Percentiles rank a stretch among this genome's conserved stretches.
Evolutionary conservation across 768 basidiomycete genomes (phyloP).

Genomic region (Dacryopinax spathularia): DNA sequence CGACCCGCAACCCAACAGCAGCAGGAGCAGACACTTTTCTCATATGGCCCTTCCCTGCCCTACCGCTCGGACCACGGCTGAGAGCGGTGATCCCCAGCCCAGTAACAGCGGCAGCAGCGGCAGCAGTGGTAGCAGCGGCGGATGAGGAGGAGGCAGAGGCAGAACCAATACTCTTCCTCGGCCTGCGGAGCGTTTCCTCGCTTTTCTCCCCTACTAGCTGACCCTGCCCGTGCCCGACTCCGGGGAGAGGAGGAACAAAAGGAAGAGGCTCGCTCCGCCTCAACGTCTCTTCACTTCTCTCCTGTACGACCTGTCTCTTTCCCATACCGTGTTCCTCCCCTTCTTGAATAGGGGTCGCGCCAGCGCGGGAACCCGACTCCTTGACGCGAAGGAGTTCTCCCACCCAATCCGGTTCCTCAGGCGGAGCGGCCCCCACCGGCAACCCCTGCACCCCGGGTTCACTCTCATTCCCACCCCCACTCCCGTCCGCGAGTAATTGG

Average conservation of each 20-base stretch:
- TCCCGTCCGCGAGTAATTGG: neutral
- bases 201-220: too few relatives aligned
- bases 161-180: too few relatives aligned
- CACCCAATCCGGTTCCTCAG: neutral
- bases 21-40: neutral
- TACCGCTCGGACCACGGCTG: too few relatives aligned
- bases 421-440: neutral
- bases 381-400: neutral
- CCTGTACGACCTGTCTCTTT: neutral
- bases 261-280: neutral
- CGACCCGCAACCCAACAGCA: neutral
- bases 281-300: neutral
- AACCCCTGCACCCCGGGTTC: neutral
- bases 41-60: neutral
- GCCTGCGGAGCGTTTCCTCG: too few relatives aligned
- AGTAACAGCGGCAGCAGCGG: too few relatives aligned
- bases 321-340: too few relatives aligned
- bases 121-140: too few relatives aligned
- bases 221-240: too few relatives aligned
- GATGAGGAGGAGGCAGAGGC: too few relatives aligned
- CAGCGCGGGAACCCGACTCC: neutral
- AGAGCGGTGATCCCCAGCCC: too few relatives aligned
- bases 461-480: neutral
- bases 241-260: too few relatives aligned
- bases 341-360: too few relatives aligned